Conservation (phyloP, 176 grass and related monocot genomes). For the Avena atlantica region DNA sequence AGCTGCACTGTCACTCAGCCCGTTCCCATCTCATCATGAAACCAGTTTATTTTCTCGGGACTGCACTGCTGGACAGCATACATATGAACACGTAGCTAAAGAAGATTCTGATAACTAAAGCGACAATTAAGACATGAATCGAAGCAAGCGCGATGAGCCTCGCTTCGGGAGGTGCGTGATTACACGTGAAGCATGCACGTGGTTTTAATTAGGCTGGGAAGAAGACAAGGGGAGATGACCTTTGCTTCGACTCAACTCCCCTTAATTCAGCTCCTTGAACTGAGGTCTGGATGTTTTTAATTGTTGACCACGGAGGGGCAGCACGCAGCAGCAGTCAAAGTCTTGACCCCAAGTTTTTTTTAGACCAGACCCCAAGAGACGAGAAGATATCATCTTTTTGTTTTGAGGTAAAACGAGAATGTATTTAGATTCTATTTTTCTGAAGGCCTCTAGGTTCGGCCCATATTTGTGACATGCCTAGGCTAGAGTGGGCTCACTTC, state of each 20-base stretch:
- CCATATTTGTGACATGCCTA: neutral
- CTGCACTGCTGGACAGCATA: neutral
- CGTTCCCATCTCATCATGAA: neutral
- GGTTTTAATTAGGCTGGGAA: slow-evolving; percentile 34
- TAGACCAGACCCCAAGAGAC: neutral
- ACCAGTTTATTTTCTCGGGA: neutral
- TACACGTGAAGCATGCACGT: slow-evolving; percentile 47
- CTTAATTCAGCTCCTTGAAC: slow-evolving; percentile 46
- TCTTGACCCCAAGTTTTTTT: neutral
- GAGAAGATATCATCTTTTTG: too few species aligned
- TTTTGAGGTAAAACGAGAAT: too few species aligned
- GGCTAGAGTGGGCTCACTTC: neutral
- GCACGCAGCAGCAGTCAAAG: slow-evolving; percentile 24
- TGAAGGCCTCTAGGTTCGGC: neutral
- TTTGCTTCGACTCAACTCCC: slow-evolving; percentile 48
- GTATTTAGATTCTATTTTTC: neutral
- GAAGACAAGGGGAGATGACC: slow-evolving; percentile 32
- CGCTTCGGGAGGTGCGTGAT: slow-evolving; percentile 36
- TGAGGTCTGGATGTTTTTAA: slow-evolving; percentile 13
- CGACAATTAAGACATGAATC: slow-evolving; percentile 29
- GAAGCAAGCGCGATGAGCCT: slow-evolving; percentile 20
- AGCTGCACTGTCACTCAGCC: too few species aligned
- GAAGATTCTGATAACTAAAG: neutral
- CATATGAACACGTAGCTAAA: neutral
- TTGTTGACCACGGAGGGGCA: slow-evolving; percentile 33